phyloP scores from a whole-genome alignment of 306 rosid species.

The Sicyos edulis region DNA sequence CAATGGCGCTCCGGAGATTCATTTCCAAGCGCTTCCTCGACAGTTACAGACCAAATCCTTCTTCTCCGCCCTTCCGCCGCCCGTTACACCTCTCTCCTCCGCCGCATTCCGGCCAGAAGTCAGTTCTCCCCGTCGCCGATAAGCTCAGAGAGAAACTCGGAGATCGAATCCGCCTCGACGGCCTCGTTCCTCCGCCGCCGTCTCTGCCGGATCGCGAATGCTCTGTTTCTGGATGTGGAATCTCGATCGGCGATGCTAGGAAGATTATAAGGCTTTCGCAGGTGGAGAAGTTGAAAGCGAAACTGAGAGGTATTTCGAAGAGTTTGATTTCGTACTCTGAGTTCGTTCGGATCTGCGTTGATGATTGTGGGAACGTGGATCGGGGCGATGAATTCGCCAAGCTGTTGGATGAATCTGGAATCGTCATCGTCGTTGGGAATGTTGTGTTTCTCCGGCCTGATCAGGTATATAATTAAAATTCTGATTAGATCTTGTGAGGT shows the following conservation, averaged over 20 bases:
- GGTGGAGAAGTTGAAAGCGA: conserved; percentile 60
- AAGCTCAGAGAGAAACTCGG: conserved; percentile 34
- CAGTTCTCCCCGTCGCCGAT: conserved; percentile 52
- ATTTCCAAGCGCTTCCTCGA: conserved; percentile 33
- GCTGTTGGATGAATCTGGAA: conserved; percentile 60
- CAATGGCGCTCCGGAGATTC: conserved; percentile 62
- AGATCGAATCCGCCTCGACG: conserved; percentile 29
- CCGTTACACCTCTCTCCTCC: conserved; percentile 33
- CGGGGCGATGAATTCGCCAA: conserved; percentile 64
- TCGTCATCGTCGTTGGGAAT: conserved; percentile 77
- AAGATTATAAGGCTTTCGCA: conserved; percentile 54
- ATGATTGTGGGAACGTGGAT: conserved; percentile 37
- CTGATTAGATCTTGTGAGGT: too few relatives aligned
- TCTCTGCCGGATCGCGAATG: not conserved
- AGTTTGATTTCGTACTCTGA: conserved; percentile 47
- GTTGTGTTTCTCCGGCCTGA: conserved; percentile 70
- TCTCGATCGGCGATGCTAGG: conserved; percentile 48
- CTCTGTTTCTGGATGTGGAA: conserved; percentile 21
- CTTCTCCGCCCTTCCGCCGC: conserved; percentile 32
- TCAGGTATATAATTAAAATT: conserved; percentile 38
- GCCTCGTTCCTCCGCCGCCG: conserved; percentile 28
- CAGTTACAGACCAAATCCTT: conserved; percentile 16
- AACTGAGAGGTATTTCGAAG: conserved; percentile 39
- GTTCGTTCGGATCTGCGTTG: conserved; percentile 48
- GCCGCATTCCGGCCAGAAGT: conserved; percentile 26